Evolutionary conservation across 1,139 yeast species (phyloP).

Genomic region (Candida frijolesensis): DNA sequence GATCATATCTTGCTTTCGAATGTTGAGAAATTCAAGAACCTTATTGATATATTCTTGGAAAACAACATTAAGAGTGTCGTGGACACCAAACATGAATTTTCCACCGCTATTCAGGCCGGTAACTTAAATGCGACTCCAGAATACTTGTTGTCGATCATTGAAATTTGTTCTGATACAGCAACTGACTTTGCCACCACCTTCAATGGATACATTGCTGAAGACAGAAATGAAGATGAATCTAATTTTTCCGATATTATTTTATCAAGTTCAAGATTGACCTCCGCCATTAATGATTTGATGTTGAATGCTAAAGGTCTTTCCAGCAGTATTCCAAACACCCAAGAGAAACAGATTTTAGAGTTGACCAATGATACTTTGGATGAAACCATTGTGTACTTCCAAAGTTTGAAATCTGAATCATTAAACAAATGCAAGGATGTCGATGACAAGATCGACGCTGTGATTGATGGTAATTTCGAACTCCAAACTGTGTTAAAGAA

Average conservation of each 20-base stretch:
- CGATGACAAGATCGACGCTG: constrained; percentile 71
- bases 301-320: constrained; percentile 72
- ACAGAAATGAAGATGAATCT: constrained; percentile 69
- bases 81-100: constrained; percentile 70
- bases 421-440: constrained; percentile 56
- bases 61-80: constrained; percentile 75
- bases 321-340: constrained; percentile 53
- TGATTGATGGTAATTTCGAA: constrained; percentile 73
- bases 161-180: constrained; percentile 69
- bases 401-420: constrained; percentile 55
- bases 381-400: constrained; percentile 64
- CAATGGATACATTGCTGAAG: constrained; percentile 78
- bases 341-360: constrained; percentile 53
- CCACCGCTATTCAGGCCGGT: constrained; percentile 83
- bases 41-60: constrained; percentile 72
- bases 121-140: constrained; percentile 78
- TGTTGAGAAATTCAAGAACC: constrained; percentile 50
- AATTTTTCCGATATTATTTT: constrained; percentile 58
- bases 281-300: constrained; percentile 65
- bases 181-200: constrained; percentile 83
- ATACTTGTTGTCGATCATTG: constrained; percentile 68
- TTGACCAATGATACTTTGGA: constrained; percentile 61
- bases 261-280: constrained; percentile 67
- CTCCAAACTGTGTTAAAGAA: constrained; percentile 72
- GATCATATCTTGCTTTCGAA: constrained; percentile 56